Evolutionary conservation across 345 rosid genomes (phyloP), one percentile per base, ranked within the genome.

Genomic region (Corymbia maculata): DNA sequence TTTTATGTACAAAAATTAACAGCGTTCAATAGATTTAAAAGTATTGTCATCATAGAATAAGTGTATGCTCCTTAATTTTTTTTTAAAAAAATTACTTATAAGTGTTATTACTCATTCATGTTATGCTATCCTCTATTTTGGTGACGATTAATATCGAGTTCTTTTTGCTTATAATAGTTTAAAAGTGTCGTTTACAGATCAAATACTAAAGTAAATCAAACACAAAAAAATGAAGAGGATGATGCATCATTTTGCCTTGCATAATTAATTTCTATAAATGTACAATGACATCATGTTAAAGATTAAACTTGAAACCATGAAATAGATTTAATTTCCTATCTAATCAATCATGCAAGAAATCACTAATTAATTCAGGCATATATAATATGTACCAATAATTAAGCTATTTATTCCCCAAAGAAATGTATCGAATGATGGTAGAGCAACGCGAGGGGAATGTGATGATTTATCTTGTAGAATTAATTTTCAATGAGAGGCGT

Each of bases 271-370:
- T 68, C 22, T 68, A 16, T 68, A 68, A 68, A 32, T 0, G 2
- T 68, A 32, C 1, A 0, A 68, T 16, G 24, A 68, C 6, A 30
- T n/a, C 0, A 28, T 64, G 75, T 64, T 64, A 13, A 17, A n/a
- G 0, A n/a, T 64, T 64, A 64, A 64, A 61, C 75, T 64, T 13
- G 0, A 0, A 64, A n/a, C 17, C 0, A 64, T 0, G 0, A 61
- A 26, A 28, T 6, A 55, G 61, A 22, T 13, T n/a, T 28, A 61
- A 64, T 64, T 64, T 64, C 70, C 13, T 13, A 28, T 30, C 3
- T 66, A 66, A 30, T 66, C 44, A 7, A 7, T 66, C 1, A 6
- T 66, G 42, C 79, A 30, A 7, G 21, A 66, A n/a, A 66, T 66
- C 79, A n/a, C 44, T 66, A 66, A 66, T 15, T 66, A 66, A 15